Conservation (phyloP, 805 yeast genomes). For the Ogataea philodendri region DNA sequence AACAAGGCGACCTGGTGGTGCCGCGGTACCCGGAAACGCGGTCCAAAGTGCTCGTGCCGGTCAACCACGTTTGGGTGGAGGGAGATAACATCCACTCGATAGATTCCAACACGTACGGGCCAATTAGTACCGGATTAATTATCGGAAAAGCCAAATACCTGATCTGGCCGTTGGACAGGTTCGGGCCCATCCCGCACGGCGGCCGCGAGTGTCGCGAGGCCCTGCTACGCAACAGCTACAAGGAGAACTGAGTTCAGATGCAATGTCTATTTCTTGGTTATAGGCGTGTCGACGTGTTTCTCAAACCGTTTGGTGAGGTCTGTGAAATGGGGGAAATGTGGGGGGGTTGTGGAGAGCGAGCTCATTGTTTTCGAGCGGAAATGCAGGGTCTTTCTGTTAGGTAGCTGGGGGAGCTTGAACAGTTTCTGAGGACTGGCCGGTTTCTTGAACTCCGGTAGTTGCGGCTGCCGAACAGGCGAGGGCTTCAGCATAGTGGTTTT, state of each 20-base stretch:
- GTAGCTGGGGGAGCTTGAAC: slow-evolving; percentile 24
- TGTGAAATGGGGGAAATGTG: slow-evolving; percentile 16
- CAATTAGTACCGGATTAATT: slow-evolving; percentile 76
- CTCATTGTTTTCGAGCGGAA: slow-evolving; percentile 29
- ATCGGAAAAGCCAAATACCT: slow-evolving; percentile 70
- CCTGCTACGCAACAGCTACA: slow-evolving; percentile 13
- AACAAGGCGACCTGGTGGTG: slow-evolving; percentile 65
- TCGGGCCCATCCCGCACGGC: slow-evolving; percentile 49
- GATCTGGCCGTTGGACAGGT: slow-evolving; percentile 66
- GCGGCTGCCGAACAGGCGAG: slow-evolving; percentile 5
- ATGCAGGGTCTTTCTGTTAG: slow-evolving; percentile 20
- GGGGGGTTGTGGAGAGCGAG: slow-evolving; percentile 19
- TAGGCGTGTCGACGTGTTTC: slow-evolving; percentile 34
- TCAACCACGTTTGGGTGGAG: slow-evolving; percentile 89
- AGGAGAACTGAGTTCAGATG: background rate
- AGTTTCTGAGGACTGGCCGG: slow-evolving; percentile 8
- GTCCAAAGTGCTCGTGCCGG: slow-evolving; percentile 58
- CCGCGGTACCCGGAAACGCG: slow-evolving; percentile 71
- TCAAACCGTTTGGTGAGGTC: slow-evolving; percentile 22
- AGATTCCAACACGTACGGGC: slow-evolving; percentile 87
- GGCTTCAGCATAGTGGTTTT: slow-evolving; percentile 11
- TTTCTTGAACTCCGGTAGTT: background rate
- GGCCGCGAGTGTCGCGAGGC: slow-evolving; percentile 50
- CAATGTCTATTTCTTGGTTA: slow-evolving; percentile 21
- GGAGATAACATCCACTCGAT: slow-evolving; percentile 86